Base-by-base conservation (phyloP, 2,329 filamentous ascomycete species). In the Tolypocladium paradoxum region DNA sequence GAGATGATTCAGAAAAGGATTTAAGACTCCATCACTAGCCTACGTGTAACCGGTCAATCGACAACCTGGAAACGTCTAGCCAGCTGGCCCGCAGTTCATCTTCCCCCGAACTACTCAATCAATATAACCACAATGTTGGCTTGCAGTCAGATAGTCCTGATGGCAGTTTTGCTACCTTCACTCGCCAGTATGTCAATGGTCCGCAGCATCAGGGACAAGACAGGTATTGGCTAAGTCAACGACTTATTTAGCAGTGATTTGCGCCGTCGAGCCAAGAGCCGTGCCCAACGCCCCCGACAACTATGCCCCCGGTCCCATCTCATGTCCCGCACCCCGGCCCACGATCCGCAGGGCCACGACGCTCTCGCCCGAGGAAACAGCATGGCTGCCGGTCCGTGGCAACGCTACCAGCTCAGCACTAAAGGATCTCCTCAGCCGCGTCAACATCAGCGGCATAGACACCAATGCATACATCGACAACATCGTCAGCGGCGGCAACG, bases 401-500 rank as follows among this genome's bases (percentile, higher is more conserved):
- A 58, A 56, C 34, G 56, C 58, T 37, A 60, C 56, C 18, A 37
- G 56, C n/a, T 11, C 53, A 6, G 54, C 58, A 3, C 27, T 60
- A 16, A 58, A 55, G 34, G 37, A 31, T n/a, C 22, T 59, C 8
- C 57, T 60, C 24, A 38, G 48, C 31, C 56, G 57, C 12, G 53
- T 43, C n/a, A 56, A 58, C 37, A 58, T 60, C 49, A 53, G 29
- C 46, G 56, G 36, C 20, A 35, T 60, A 2, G 57, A 60, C 29
- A 54, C 56, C 4, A 49, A 36, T n/a, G 24, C 51, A 7, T 60
- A 59, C 47, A 55, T 60, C 18, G 52, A 60, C 9, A 43, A 36
- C 12, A 53, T 58, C 33, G 52, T 55, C 11, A 48, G 33, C 7
- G 57, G 51, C 20, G 40, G 51, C 18, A 46, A 35, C 35, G 20